Evolutionary conservation across 805 yeast genomes (phyloP).

Genomic region (Geotrichum ghanense): DNA sequence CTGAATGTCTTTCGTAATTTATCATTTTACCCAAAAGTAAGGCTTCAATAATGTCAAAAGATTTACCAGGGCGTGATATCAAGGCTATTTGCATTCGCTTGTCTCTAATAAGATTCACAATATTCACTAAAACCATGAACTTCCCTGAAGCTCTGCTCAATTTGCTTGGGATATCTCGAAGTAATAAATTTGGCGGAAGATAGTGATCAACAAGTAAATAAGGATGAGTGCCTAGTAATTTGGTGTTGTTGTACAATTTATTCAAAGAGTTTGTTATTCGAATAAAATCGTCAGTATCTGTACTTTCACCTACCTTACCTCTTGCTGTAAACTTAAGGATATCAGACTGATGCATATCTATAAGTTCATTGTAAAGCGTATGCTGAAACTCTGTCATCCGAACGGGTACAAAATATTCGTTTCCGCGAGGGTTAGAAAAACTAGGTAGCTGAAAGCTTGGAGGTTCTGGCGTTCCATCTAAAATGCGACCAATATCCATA

Average conservation of each 20-base stretch:
- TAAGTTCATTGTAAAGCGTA: conserved; percentile 82
- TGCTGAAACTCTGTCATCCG: conserved; percentile 81
- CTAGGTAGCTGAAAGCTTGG: conserved; percentile 25
- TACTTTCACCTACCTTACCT: conserved; percentile 7
- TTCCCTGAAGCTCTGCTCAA: conserved; percentile 76
- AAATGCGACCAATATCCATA: conserved; percentile 65
- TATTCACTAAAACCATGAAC: conserved; percentile 55
- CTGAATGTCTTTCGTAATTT: conserved; percentile 56
- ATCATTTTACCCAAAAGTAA: conserved; percentile 61
- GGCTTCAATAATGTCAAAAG: conserved; percentile 71
- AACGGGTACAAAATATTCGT: conserved; percentile 67
- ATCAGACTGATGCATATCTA: conserved; percentile 83
- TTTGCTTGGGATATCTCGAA: conserved; percentile 59
- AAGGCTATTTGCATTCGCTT: conserved; percentile 47
- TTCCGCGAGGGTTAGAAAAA: conserved; percentile 23
- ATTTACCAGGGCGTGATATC: conserved; percentile 56
- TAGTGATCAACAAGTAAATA: conserved; percentile 73
- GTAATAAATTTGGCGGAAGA: conserved; percentile 67
- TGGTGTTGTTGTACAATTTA: conserved; percentile 64
- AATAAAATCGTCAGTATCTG: conserved; percentile 25
- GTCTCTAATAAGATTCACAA: conserved; percentile 44
- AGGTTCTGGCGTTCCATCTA: conserved; percentile 81
- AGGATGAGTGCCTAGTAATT: conserved; percentile 80
- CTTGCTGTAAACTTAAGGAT: conserved; percentile 72
- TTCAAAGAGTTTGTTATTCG: conserved; percentile 53